A percentile compares a stretch with the other conserved stretches of the same genome.
These are phyloP conservation scores for Colletotrichum chrysophilum DNA, from an alignment of 2,329 filamentous ascomycete species.

Conservation along the genomic window DNA sequence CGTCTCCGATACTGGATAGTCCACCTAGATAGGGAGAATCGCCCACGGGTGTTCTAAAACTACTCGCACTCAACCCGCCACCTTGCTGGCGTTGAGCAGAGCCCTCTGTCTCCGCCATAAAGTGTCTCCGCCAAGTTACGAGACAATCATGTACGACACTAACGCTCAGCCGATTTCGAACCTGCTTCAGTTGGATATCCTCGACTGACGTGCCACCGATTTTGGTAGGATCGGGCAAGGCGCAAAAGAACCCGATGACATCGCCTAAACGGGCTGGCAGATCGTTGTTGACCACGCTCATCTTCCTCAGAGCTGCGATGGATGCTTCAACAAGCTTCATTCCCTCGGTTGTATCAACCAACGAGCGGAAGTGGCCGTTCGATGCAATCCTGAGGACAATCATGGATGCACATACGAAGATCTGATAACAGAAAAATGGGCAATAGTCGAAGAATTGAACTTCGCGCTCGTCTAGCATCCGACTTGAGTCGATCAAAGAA, in stretches of 20 bases:
- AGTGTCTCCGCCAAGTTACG: neutral
- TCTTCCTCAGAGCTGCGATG: neutral
- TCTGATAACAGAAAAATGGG: neutral
- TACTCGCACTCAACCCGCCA: neutral
- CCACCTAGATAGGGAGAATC: neutral
- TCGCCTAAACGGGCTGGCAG: neutral
- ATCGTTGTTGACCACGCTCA: neutral
- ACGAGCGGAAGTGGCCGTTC: neutral
- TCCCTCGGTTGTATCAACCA: neutral
- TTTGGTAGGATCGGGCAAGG: neutral
- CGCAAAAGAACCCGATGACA: neutral
- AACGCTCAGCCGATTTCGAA: neutral
- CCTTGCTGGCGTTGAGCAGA: neutral
- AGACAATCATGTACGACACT: neutral
- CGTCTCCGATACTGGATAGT: neutral
- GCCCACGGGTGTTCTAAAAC: neutral
- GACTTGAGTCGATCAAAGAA: neutral
- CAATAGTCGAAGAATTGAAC: neutral
- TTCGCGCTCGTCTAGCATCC: neutral
- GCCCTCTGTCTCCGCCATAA: neutral
- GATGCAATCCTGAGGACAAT: neutral
- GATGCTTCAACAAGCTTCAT: neutral
- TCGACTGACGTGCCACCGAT: neutral
- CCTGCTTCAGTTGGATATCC: neutral
- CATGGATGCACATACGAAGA: neutral